Evolutionary conservation across 352 stramenopile species (phyloP), one percentile per base, ranked within the genome.

Genomic region (Phytophthora crassamura): DNA sequence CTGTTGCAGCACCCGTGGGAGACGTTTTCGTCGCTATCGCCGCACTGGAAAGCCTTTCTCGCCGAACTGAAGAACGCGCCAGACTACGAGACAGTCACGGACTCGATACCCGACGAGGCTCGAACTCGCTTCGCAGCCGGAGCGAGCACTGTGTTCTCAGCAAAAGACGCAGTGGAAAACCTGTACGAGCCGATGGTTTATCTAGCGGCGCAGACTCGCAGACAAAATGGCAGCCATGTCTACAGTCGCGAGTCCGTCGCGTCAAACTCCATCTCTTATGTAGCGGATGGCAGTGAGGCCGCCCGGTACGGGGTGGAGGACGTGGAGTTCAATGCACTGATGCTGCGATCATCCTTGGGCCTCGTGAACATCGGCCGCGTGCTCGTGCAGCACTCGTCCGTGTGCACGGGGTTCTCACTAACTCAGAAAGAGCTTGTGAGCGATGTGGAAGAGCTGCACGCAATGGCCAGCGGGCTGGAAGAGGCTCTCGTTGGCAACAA

Each of bases 141-240:
- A 16, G 72, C 81, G 0, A 47, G 34, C 5, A 62, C 78, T 4
- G 40, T 88, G 6, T 78, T 75, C 40, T 41, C 56, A 15, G 18
- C 50, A 40, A 50, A 82, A 20, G 60, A 73, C 10, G 73, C 73
- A n/a, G 39, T 93, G 8, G 36, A 75, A 1, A 75, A 90, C 34
- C 41, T 91, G n/a, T 95, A 91, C 55, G 78, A 95, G 48, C 87
- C 87, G 4, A 92, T 95, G 78, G 60, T 94, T 28, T 95, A 89
- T 72, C 52, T 95, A 14, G 85, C 85, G 20, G 72, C 67, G 18
- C 64, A 71, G 16, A 39, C 8, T 4, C 59, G 18, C 9, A 40
- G 25, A 11, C 22, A 35, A 40, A 42, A 22, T 40, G 16, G 16
- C 55, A 60, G 20, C 20, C 45, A 59, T 7, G 42, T 49, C 12